Evolutionary conservation across 2,329 filamentous ascomycete species (phyloP), one percentile per base, ranked within the genome.

Genomic region (Xylariaceae sp.): DNA sequence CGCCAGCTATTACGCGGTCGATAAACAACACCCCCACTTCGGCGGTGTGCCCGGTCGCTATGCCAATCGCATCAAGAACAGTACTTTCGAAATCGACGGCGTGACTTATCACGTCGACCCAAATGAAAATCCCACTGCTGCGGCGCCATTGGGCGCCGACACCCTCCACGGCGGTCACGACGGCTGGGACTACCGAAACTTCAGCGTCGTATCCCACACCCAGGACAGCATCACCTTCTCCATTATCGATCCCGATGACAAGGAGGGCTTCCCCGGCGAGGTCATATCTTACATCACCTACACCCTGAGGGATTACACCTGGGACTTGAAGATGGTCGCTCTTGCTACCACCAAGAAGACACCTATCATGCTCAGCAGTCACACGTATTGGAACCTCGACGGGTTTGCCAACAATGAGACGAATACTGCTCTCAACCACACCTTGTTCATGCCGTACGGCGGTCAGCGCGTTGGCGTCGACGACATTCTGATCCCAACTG

Each of bases 311-410:
- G 80, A 83, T 31, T 75, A 79, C 67, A 80, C 82, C 47, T 91
- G 87, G 86, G 78, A 88, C 65, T 77, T 90, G 64, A 85, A 82
- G 71, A 89, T 91, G 77, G 73, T 84, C 11, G 88, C 87, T 41
- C 70, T 87, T 53, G 76, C 87, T 2, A 84, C 85, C 6, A 88
- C 85, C 32, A 83, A 88, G 73, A 86, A 84, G 73, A 91, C 88
- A 4, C 88, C 88, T 47, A 89, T 92, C 69, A 91, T 92, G 88
- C 77, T 92, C 55, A 88, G 80, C 67, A 79, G 75, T 61, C 77
- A 88, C 75, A 82, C 81, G 6, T 92, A 92, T 77, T 92, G 88
- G 88, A 91, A 91, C 69, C 76, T 92, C 44, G 88, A 91, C 65
- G 88, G 85, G 35, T 92, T 88, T 65, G 78, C 85, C 65, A 89